Evolutionary conservation across 1,284 basidiomycete genomes (phyloP), one percentile per base, ranked within the genome.

Genomic region (Coniferiporia sulphurascens): DNA sequence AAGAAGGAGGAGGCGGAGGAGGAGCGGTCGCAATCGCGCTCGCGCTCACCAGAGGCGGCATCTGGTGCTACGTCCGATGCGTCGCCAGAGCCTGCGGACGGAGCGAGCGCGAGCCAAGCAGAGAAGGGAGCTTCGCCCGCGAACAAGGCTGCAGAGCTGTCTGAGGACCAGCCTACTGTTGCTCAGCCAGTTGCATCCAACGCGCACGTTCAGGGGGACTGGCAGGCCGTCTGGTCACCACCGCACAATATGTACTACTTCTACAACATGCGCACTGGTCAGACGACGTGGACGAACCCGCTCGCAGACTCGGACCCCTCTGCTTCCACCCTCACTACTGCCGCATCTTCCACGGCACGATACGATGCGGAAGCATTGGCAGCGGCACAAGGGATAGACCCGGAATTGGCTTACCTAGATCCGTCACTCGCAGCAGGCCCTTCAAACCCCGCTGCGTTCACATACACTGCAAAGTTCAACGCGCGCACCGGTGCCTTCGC

Each of bases 271-370:
- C 72, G 76, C 59, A 93, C 91, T 0, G 78, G 87, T 61, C 85
- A 93, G 74, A 94, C 92, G 38, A 95, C 93, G 21, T 95, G 93
- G 93, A 78, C 78, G 44, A 95, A 95, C 69, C 93, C 93, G 6
- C 78, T 95, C 61, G 52, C 68, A 34, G 35, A 48, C 7, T 41
- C 59, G 59, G 60, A 62, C 62, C 10, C 65, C 56, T 65, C 74
- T 3, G 59, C 65, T 35, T 22, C 70, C 32, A 61, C 73, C 44
- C 62, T 68, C 15, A 61, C 68, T 52, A 38, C 36, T 7, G 36
- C 36, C 13, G 36, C 36, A 38, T 63, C 57, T 35, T 62, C 60
- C 56, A 63, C 66, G 69, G 62, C 60, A 48, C 73, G 76, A 49
- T 76, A 80, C 55, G 74, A 83, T 5, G 71, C 84, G 19, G 81